Evolutionary conservation across 202 grass and related monocot genomes (phyloP).

Genomic region (Zizania palustris): DNA sequence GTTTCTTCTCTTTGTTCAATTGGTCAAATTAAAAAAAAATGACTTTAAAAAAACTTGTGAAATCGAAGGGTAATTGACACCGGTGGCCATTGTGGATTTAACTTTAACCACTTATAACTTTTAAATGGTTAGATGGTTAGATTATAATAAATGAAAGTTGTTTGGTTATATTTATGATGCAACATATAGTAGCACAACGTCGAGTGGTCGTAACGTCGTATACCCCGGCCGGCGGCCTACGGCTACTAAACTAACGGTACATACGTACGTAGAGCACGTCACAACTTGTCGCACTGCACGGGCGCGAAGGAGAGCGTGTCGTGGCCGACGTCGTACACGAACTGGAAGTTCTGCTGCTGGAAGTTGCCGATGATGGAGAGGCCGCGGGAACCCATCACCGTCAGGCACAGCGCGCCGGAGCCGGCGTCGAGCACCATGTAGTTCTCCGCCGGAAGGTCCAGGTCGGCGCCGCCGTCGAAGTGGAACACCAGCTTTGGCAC

Average conservation of each 20-base stretch:
- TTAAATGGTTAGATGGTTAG: no score
- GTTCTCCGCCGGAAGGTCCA: constrained; percentile 72
- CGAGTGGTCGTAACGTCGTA: no score
- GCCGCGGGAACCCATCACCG: constrained; percentile 44
- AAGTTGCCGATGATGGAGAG: constrained; percentile 80
- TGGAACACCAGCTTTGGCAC: constrained; percentile 76
- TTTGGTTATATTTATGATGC: no score
- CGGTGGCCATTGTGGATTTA: no score
- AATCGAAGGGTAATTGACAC: neutral
- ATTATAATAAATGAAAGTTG: no score
- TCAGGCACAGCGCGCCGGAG: constrained; percentile 57
- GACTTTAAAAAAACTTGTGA: no score
- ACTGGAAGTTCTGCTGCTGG: constrained; percentile 90
- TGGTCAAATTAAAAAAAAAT: no score
- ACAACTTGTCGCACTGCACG: constrained; percentile 62
- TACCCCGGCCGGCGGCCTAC: no score
- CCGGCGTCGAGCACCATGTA: constrained; percentile 63
- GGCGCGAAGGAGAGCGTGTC: constrained; percentile 65
- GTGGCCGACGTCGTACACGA: constrained; percentile 63
- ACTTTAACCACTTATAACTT: no score
- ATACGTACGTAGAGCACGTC: neutral
- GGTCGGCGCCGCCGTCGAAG: constrained; percentile 69
- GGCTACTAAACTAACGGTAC: no score
- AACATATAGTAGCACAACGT: no score
- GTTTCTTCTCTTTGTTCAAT: no score